Conservation (phyloP, 192 early-diverging fungal species). For the Cladochytrium replicatum region DNA sequence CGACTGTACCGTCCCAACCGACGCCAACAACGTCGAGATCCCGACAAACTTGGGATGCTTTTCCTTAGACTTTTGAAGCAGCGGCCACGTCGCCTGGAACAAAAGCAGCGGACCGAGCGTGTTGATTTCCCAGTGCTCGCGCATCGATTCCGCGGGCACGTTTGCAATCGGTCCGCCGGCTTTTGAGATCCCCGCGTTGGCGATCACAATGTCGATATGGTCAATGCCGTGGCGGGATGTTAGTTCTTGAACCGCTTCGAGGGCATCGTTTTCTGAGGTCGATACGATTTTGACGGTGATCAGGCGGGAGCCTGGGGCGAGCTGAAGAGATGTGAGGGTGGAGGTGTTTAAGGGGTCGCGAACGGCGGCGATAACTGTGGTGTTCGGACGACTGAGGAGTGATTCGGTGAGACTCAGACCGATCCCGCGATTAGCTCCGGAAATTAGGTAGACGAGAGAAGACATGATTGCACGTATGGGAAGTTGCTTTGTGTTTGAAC, state of each 20-base stretch:
- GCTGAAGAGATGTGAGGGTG: background rate
- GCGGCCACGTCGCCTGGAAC: background rate
- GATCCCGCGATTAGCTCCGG: constrained; percentile 7
- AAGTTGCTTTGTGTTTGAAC: too few species aligned
- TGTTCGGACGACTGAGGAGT: constrained; percentile 1
- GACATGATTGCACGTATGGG: too few species aligned
- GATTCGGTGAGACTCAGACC: background rate
- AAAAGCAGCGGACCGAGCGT: background rate
- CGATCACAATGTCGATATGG: constrained; percentile 6
- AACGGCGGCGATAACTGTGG: constrained; percentile 6
- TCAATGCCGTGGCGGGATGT: background rate
- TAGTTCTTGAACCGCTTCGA: background rate
- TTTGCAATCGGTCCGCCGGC: background rate
- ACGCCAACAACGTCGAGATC: background rate
- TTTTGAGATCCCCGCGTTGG: constrained; percentile 6
- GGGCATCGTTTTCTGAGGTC: constrained; percentile 1
- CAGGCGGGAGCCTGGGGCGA: background rate
- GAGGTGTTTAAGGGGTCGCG: background rate
- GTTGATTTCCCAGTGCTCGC: background rate
- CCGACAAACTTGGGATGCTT: constrained; percentile 3
- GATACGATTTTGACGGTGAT: constrained; percentile 5
- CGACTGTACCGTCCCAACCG: background rate
- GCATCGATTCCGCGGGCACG: background rate
- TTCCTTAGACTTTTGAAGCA: background rate
- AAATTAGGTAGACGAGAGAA: constrained; percentile 1